Evolutionary conservation across 169 alveolate genomes (phyloP), one percentile per base, ranked within the genome.

Genomic region (Eimeria sp.): DNA sequence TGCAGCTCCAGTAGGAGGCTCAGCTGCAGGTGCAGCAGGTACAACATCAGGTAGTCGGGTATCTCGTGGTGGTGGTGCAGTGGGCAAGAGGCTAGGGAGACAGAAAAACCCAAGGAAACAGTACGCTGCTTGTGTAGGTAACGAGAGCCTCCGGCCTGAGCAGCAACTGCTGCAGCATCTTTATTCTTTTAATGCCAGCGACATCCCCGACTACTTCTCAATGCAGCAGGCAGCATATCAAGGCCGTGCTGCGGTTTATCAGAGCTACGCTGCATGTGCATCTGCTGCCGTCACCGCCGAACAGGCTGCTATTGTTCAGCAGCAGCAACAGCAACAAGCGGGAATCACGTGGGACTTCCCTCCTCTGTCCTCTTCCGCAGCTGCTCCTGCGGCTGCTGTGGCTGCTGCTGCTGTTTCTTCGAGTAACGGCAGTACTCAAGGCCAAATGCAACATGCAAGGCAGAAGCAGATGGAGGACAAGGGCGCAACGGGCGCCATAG

Each of bases 121-220:
- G 91, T 54, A 57, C 34, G 76, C 57, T 1, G n/a, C 18, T 47
- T 65, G 75, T 65, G 57, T 73, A 13, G 84, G 57, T 9, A 57
- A 58, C 27, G 75, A 51, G 14, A 54, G 75, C 30, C 75, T 83
- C 67, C 63, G 72, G 58, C 91, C 91, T 9, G 91, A 83, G 91
- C 76, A 83, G 91, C 91, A 51, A 57, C 91, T 83, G 91, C 91
- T 83, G 75, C 91, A 83, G 91, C 78, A 83, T 43, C 34, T 83
- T 4, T 83, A 83, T 57, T 40, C 91, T 22, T 83, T 83, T 30
- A 51, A 83, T 27, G 91, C 91, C 14, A 51, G 91, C 14, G 76
- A 83, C 9, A 27, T 83, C 49, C 91, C 91, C 10, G 91, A 83
- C 57, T 83, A 83, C 65, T 83, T 83, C 75, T 83, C 91, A 7